A percentile compares a stretch with the other conserved stretches of the same genome.
Evolutionary conservation across 2,329 filamentous ascomycete species (phyloP).

Genomic region (Penicillium verrucosum): DNA sequence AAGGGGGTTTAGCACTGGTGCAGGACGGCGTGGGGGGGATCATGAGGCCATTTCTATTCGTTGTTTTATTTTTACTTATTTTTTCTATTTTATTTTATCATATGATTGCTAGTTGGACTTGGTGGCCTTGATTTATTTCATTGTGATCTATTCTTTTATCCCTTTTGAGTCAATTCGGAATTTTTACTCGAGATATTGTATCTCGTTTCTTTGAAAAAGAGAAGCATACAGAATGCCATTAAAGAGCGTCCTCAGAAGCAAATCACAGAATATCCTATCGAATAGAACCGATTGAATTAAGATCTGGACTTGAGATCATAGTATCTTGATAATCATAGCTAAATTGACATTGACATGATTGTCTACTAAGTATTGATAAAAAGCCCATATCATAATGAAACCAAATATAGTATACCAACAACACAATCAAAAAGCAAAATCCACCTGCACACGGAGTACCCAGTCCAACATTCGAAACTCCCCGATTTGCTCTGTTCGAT

Average conservation of each 20-base stretch:
- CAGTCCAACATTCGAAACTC: slow-evolving; percentile 9
- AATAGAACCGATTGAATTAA: neutral
- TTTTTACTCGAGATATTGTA: neutral
- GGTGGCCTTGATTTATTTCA: slow-evolving; percentile 7
- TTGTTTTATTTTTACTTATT: neutral
- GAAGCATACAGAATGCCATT: slow-evolving; percentile 18
- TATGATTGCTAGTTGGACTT: neutral
- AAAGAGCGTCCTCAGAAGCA: slow-evolving; percentile 6
- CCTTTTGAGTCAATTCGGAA: neutral
- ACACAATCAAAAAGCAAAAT: neutral
- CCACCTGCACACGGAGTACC: neutral
- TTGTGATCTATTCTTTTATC: slow-evolving; percentile 10
- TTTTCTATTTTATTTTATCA: neutral
- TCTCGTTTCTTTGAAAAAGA: neutral
- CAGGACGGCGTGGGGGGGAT: slow-evolving; percentile 39
- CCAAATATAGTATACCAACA: neutral
- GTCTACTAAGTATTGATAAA: neutral
- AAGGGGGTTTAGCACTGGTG: slow-evolving; percentile 35
- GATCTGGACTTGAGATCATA: neutral
- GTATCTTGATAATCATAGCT: neutral
- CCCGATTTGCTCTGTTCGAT: slow-evolving; percentile 17
- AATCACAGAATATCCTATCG: neutral
- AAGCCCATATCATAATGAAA: neutral
- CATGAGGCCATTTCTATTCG: neutral
- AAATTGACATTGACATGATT: neutral